Evolutionary conservation across 495 filamentous ascomycete species (phyloP).

Genomic region (Mytilinidion resinicola): DNA sequence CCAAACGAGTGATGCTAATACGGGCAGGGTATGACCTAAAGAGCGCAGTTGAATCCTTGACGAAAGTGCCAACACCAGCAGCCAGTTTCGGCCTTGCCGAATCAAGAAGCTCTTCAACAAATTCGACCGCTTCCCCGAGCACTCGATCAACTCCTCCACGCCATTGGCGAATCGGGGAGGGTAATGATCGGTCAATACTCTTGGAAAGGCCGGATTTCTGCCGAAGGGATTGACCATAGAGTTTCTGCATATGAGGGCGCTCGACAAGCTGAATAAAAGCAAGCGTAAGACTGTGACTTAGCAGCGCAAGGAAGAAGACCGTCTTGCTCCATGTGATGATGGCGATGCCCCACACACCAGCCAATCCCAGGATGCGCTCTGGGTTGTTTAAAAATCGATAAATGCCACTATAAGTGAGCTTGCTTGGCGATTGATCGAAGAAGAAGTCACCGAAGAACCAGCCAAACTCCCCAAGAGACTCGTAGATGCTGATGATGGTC

Average conservation of each 20-base stretch:
- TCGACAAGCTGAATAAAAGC: constrained; percentile 91
- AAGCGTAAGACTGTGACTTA: constrained; percentile 78
- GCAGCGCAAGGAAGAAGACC: constrained; percentile 74
- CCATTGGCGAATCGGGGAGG: constrained; percentile 67
- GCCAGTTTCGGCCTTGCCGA: constrained; percentile 81
- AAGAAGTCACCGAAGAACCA: constrained; percentile 99
- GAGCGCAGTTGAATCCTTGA: constrained; percentile 77
- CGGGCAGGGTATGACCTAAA: constrained; percentile 88
- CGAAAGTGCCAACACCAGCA: constrained; percentile 76
- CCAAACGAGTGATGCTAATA: constrained; percentile 74
- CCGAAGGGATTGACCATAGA: constrained; percentile 80
- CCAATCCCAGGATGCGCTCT: constrained; percentile 85
- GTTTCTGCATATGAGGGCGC: constrained; percentile 96
- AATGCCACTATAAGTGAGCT: constrained; percentile 92
- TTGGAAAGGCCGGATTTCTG: constrained; percentile 84
- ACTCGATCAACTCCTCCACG: constrained; percentile 83
- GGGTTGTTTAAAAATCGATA: constrained; percentile 98
- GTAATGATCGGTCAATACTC: constrained; percentile 81
- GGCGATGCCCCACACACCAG: constrained; percentile 92
- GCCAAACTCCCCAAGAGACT: constrained; percentile 93
- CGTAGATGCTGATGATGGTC: constrained; percentile 90
- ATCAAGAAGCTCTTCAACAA: constrained; percentile 86
- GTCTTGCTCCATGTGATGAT: constrained; percentile 82
- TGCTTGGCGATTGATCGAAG: constrained; percentile 68
- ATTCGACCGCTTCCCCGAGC: constrained; percentile 73